Conservation (phyloP, 78 protist species). For the Cavenderia fasciculata region DNA sequence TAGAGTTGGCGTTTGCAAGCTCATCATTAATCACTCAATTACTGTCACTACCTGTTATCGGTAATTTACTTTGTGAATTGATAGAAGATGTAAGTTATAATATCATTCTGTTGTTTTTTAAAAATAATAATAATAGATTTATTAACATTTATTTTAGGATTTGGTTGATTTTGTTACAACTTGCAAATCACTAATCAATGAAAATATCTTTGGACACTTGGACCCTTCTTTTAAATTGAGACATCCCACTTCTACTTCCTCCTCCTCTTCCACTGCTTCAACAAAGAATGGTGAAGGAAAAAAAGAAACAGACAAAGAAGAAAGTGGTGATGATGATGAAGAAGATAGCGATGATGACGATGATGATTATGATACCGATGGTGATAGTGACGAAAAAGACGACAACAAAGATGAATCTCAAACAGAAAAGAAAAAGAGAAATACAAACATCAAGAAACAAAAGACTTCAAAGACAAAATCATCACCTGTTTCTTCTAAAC, state of each 20-base stretch:
- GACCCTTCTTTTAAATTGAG: constrained; percentile 62
- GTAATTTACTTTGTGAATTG: not conserved
- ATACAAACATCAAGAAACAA: too few species aligned
- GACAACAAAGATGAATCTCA: not conserved
- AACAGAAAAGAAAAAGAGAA: constrained; percentile 4
- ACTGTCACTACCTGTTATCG: constrained; percentile 31
- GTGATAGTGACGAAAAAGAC: constrained; percentile 1
- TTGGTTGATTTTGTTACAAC: constrained; percentile 27
- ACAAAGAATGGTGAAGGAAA: not conserved
- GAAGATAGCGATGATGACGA: constrained; percentile 27
- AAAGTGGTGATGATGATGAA: not conserved
- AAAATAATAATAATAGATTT: not conserved
- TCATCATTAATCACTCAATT: constrained; percentile 2
- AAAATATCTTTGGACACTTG: constrained; percentile 51
- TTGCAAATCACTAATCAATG: constrained; percentile 33
- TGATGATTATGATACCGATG: not conserved
- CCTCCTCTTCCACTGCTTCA: not conserved
- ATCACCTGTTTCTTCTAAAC: constrained; percentile 4
- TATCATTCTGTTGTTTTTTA: not conserved
- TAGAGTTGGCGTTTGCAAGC: constrained; percentile 42
- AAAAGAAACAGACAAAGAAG: not conserved
- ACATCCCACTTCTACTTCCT: not conserved
- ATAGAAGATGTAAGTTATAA: constrained; percentile 39
- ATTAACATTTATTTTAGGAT: constrained; percentile 5
- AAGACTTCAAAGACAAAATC: not conserved